These are phyloP conservation scores for Sesbania bispinosa DNA, from an alignment of 306 rosid species.

Conservation along the genomic window DNA sequence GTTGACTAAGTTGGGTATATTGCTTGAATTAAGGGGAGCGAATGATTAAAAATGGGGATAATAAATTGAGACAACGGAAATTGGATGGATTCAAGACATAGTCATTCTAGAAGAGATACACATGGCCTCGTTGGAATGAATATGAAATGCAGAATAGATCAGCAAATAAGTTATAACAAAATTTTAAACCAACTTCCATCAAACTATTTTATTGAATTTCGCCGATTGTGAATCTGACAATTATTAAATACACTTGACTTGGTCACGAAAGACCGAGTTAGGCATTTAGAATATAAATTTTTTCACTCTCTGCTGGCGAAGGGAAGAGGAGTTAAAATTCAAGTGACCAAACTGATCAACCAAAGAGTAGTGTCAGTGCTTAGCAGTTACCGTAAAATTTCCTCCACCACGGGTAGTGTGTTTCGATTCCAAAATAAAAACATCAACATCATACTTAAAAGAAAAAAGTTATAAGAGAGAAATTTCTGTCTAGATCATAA, in stretches of 20 bases:
- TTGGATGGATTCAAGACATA: conserved; percentile 2
- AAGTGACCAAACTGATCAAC: neutral
- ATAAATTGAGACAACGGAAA: neutral
- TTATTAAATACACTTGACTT: neutral
- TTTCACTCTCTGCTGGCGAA: neutral
- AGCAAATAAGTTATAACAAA: neutral
- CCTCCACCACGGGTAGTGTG: neutral
- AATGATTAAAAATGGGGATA: neutral
- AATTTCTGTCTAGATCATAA: no score
- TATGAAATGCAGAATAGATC: neutral
- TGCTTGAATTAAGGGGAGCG: neutral
- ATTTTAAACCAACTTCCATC: neutral
- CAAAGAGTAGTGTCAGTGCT: neutral
- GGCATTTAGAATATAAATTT: neutral
- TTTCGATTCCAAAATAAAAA: neutral
- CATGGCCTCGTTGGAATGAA: neutral
- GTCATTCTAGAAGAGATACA: conserved; percentile 1
- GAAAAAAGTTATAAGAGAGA: no score
- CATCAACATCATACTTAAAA: neutral
- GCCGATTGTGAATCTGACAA: neutral
- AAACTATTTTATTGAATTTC: neutral
- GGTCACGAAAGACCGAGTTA: neutral
- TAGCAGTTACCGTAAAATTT: neutral
- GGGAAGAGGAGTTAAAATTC: neutral
- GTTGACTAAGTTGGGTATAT: neutral